These are phyloP conservation scores for Fusarium sacchari DNA, from an alignment of 2,329 filamentous ascomycete genomes.

Conservation along the genomic window DNA sequence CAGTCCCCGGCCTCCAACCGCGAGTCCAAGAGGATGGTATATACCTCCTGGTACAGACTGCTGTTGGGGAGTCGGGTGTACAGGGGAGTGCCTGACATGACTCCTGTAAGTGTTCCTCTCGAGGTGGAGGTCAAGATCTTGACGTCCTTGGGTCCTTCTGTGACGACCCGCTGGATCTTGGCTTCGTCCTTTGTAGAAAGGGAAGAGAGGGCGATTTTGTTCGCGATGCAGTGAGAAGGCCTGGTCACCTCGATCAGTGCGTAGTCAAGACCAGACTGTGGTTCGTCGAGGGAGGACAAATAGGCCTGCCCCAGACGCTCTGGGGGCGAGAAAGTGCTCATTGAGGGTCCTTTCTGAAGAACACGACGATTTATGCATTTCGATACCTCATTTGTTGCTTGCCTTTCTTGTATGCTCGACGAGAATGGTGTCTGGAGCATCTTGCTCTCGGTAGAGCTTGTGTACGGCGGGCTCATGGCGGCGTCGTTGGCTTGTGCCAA, in stretches of 20 bases:
- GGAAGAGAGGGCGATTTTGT: background rate
- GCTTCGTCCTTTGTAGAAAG: background rate
- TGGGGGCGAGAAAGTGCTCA: background rate
- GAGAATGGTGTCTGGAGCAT: background rate
- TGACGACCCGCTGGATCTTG: background rate
- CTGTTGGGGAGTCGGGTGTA: background rate
- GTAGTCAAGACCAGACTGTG: background rate
- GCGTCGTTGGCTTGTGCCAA: background rate
- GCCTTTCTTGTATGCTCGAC: background rate
- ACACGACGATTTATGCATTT: background rate
- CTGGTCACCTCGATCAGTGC: background rate
- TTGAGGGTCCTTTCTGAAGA: background rate
- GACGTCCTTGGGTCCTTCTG: background rate
- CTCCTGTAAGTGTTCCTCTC: background rate
- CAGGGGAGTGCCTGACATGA: background rate
- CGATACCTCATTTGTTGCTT: background rate
- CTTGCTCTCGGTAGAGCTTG: background rate
- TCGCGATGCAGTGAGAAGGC: rapidly evolving
- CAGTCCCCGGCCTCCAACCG: background rate
- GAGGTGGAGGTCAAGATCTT: background rate
- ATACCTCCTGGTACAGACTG: background rate
- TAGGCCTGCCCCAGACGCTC: background rate
- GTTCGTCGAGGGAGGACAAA: background rate
- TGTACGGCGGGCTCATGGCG: background rate
- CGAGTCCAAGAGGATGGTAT: background rate